Percentiles rank a stretch among this genome's conserved stretches.
phyloP scores from a whole-genome alignment of 306 rosid genomes.

The Casuarina glauca region DNA sequence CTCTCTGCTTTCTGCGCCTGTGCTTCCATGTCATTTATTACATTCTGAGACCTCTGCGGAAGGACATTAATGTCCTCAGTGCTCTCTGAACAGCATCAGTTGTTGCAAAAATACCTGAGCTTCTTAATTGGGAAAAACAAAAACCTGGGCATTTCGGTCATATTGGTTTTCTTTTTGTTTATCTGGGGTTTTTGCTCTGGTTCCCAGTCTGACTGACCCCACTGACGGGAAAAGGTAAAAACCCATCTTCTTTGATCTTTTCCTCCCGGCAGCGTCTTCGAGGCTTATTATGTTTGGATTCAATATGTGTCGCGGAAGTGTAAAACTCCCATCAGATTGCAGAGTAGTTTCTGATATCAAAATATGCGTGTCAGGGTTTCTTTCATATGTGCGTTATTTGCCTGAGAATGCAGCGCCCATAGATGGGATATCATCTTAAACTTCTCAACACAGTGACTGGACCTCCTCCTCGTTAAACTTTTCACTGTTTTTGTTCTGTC shows the following conservation, averaged over 20 bases:
- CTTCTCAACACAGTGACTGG: background rate
- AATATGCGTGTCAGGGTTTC: background rate
- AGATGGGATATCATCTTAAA: too few species aligned
- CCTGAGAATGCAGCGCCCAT: too few species aligned
- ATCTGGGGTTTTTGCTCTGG: background rate
- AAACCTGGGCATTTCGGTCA: slow-evolving; percentile 31
- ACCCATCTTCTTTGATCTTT: background rate
- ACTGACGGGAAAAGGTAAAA: slow-evolving; percentile 5
- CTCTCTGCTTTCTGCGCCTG: background rate
- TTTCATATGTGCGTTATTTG: background rate
- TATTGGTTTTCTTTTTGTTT: background rate
- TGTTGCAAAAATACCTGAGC: slow-evolving; percentile 18
- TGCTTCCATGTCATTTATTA: slow-evolving; percentile 6
- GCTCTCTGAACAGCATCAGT: slow-evolving; percentile 6
- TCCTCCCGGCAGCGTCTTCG: background rate
- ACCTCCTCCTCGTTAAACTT: background rate
- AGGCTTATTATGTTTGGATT: background rate
- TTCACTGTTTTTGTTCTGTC: background rate
- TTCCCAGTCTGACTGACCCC: background rate
- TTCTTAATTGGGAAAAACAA: slow-evolving; percentile 24
- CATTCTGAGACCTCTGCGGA: background rate
- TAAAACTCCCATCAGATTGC: too few species aligned
- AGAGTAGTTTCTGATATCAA: too few species aligned
- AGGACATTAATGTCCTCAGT: slow-evolving; percentile 25
- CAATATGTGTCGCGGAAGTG: too few species aligned